phyloP scores from a whole-genome alignment of 441 rosid genomes.

The Populus tomentosa region DNA sequence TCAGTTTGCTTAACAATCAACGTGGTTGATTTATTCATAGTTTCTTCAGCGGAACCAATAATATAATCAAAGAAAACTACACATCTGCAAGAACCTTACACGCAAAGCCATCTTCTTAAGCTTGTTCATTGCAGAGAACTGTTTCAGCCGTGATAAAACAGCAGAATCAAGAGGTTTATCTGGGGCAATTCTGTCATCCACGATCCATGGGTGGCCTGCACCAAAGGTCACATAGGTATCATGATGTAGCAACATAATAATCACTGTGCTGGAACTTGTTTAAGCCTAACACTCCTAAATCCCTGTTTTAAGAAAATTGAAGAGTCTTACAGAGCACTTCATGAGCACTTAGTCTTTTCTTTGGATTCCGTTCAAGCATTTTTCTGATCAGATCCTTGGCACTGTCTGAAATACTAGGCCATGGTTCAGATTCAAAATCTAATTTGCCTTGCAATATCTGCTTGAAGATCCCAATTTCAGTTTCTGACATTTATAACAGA shows the following conservation, averaged over 20 bases:
- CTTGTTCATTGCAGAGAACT: conserved; percentile 83
- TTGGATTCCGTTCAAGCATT: conserved; percentile 75
- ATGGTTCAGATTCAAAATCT: conserved; percentile 73
- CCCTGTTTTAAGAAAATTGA: conserved; percentile 4
- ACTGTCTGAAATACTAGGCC: conserved; percentile 75
- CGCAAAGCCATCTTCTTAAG: conserved; percentile 86
- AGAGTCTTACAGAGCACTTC: conserved; percentile 63
- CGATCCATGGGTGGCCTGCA: conserved; percentile 75
- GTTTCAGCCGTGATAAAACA: conserved; percentile 57
- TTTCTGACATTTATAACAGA: conserved; percentile 38
- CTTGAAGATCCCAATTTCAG: conserved; percentile 78
- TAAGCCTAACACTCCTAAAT: background rate
- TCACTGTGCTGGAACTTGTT: conserved; percentile 2
- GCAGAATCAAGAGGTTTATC: conserved; percentile 62
- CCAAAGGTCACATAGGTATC: conserved; percentile 11
- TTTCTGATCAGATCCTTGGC: conserved; percentile 71
- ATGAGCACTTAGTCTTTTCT: conserved; percentile 64
- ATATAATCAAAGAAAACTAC: background rate
- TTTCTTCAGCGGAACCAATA: background rate
- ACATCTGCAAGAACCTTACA: conserved; percentile 33
- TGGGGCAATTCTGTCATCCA: conserved; percentile 53
- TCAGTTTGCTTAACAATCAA: conserved; percentile 1
- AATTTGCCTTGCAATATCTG: conserved; percentile 69
- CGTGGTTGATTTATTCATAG: background rate
- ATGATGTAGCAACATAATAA: background rate